A percentile compares a stretch with the other conserved stretches of the same genome.
phyloP scores from a whole-genome alignment of 257 asterid species.

The Solanum etuberosum region DNA sequence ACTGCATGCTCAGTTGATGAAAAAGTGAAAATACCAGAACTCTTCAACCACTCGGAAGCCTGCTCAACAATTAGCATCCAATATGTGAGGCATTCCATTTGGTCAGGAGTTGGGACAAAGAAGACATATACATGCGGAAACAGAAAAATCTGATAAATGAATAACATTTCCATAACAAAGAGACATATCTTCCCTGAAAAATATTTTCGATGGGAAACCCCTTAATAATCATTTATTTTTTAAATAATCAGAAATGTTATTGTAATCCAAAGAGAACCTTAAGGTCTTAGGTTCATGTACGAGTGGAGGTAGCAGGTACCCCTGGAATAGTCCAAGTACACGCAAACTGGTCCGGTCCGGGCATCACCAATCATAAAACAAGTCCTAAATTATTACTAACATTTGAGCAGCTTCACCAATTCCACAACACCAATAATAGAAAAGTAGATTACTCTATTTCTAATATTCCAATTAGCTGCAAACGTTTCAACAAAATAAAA shows the following conservation, averaged over 20 bases:
- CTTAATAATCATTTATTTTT: not conserved
- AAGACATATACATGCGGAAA: not conserved
- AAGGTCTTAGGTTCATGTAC: not conserved
- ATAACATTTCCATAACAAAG: not conserved
- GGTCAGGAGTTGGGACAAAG: not conserved
- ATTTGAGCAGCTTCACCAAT: not conserved
- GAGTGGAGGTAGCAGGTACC: not conserved
- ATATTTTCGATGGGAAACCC: not conserved
- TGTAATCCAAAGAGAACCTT: not conserved
- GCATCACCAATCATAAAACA: not conserved
- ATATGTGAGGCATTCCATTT: not conserved
- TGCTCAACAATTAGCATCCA: conserved; percentile 3
- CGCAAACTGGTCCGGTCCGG: not conserved
- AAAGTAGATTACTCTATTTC: not conserved
- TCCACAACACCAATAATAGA: not conserved
- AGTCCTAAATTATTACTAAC: not conserved
- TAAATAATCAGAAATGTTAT: not conserved
- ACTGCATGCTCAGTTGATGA: conserved; percentile 72
- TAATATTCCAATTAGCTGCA: not conserved
- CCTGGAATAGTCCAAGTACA: not conserved
- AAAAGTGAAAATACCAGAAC: conserved; percentile 26
- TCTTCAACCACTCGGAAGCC: conserved; percentile 66
- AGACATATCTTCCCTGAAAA: not conserved
- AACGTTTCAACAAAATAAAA: not conserved
- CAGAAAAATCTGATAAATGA: not conserved